Evolutionary conservation across 2,329 filamentous ascomycete species (phyloP).

Genomic region (Fusarium xyrophilum): DNA sequence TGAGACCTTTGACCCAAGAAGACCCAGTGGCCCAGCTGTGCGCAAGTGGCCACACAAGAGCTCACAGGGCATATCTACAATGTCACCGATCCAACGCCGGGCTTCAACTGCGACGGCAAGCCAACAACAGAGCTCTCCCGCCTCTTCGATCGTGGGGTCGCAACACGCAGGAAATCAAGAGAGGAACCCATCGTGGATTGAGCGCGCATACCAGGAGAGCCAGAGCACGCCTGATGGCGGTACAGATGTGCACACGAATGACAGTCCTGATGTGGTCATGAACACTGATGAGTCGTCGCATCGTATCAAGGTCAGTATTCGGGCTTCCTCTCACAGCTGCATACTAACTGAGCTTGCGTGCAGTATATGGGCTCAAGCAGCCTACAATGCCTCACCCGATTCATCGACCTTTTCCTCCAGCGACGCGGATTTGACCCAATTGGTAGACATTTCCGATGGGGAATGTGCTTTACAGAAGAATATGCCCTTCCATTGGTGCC

Average conservation of each 20-base stretch:
- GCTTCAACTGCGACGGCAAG: constrained; percentile 20
- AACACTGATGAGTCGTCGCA: constrained; percentile 36
- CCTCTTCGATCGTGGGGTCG: constrained; percentile 20
- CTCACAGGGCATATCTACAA: not conserved
- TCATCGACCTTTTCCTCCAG: constrained; percentile 31
- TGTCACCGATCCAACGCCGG: constrained; percentile 12
- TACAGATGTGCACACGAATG: constrained; percentile 20
- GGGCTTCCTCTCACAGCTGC: not conserved
- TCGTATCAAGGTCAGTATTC: constrained; percentile 27
- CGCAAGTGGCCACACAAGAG: constrained; percentile 33
- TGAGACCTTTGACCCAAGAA: constrained; percentile 31
- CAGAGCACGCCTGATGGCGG: constrained; percentile 18
- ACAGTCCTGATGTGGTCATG: constrained; percentile 32
- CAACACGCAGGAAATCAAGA: constrained; percentile 21
- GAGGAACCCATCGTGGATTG: constrained; percentile 31
- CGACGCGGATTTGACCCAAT: constrained; percentile 29
- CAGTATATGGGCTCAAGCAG: constrained; percentile 37
- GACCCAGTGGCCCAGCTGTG: constrained; percentile 32
- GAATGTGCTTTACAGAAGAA: constrained; percentile 35
- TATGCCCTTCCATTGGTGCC: constrained; percentile 21
- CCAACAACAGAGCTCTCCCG: constrained; percentile 31
- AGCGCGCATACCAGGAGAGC: constrained; percentile 31
- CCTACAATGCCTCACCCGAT: constrained; percentile 28
- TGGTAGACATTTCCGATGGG: constrained; percentile 32
- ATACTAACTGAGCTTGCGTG: not conserved